Base-by-base conservation (phyloP, 2,329 filamentous ascomycete species). In the Tetracladium maxilliforme region DNA sequence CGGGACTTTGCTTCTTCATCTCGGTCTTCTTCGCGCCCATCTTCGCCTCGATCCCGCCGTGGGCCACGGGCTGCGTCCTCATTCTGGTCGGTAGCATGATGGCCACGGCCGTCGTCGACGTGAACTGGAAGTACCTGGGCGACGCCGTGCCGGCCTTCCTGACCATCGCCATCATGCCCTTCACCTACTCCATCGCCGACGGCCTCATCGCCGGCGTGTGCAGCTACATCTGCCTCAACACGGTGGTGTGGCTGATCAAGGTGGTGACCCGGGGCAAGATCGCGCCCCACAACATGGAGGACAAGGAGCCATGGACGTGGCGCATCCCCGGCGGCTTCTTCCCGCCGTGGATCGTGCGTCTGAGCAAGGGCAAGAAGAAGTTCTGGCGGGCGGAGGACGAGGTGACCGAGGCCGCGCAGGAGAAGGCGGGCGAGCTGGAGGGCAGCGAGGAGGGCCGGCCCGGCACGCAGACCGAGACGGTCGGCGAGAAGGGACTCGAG, bases 21-120 rank as follows among this genome's bases (percentile, higher is more conserved):
- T 70, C 79, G 29, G 67, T 92, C 32, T 92, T 92, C 61, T 92
- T 92, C 45, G 82, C 83, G 0, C 83, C 83, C 0, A 87, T 92
- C 29, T 92, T 92, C 43, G 82, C 83, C 7, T 86, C 79, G 0
- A 90, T 92, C 30, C 83, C 83, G 5, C 75, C 82, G 0, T 92
- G 81, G 80, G 83, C 83, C 4, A 92, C 83, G 1, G 83, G 83
- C 23, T 84, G 78, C 45, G 84, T 84, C n/a, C 64, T 92, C 14
- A 64, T 92, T 37, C 70, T 92, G 19, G 81, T 92, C 27, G 83
- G 83, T n/a, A 73, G 74, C 12, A 76, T 92, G 64, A 92, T 92
- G 83, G 71, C 76, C 29, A 66, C 70, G 32, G 65, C 79, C 2
- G 78, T 79, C 9, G 69, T 68, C 10, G 77, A 90, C 34, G 86